Conservation (phyloP, 2,329 filamentous ascomycete genomes). For the Fusarium subglutinans region DNA sequence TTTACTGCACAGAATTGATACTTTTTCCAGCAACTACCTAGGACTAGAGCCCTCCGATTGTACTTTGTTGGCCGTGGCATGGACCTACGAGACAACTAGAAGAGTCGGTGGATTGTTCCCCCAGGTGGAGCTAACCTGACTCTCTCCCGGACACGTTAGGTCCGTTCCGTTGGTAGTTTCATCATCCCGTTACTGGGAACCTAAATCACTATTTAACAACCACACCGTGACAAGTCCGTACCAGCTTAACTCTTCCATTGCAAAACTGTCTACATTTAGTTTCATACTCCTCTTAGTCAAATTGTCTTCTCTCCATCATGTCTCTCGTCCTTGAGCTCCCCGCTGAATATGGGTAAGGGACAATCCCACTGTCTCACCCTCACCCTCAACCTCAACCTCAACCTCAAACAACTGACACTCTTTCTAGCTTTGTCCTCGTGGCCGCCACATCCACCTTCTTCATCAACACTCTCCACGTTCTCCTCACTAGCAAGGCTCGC, state of each 20-base stretch:
- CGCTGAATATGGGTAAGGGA: slow-evolving; percentile 60
- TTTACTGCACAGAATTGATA: background rate
- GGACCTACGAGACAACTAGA: background rate
- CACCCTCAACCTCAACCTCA: background rate
- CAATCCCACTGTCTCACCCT: background rate
- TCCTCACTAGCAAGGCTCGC: slow-evolving; percentile 60
- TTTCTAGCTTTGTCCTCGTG: slow-evolving; percentile 68
- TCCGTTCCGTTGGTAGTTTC: slow-evolving; percentile 28
- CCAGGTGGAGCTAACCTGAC: slow-evolving; percentile 23
- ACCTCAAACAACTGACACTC: background rate
- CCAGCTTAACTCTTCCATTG: background rate
- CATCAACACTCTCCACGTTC: slow-evolving; percentile 63
- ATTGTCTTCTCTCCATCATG: slow-evolving; percentile 48
- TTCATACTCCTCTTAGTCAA: background rate
- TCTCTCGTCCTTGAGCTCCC: slow-evolving; percentile 56
- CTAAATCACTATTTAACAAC: slow-evolving; percentile 26
- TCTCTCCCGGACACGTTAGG: slow-evolving; percentile 8
- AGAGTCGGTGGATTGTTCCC: slow-evolving; percentile 3
- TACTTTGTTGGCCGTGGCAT: background rate
- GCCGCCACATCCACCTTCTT: slow-evolving; percentile 66
- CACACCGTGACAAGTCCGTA: slow-evolving; percentile 3
- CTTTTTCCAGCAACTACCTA: background rate
- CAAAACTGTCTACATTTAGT: background rate
- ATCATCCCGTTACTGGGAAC: background rate
- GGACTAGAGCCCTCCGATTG: background rate